Percentiles rank a stretch among this genome's conserved stretches.
Evolutionary conservation across 176 grass and related monocot species (phyloP).

Genomic region (Oryza longistaminata): DNA sequence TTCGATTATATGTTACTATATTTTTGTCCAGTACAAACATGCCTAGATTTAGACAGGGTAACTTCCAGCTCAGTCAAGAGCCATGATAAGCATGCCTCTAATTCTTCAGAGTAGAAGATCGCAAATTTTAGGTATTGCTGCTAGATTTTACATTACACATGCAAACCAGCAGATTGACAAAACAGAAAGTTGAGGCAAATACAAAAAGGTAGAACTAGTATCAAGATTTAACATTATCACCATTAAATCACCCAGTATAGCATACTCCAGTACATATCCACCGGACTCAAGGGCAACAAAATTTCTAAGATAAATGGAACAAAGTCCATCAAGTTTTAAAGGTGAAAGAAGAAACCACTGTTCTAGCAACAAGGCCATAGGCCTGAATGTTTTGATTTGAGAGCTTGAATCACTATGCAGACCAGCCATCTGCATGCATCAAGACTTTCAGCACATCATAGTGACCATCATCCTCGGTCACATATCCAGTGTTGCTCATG

Average conservation of each 20-base stretch:
- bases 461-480: slow-evolving; percentile 5
- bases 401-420: background rate
- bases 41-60: too few species aligned
- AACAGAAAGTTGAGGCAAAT: background rate
- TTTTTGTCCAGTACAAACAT: too few species aligned
- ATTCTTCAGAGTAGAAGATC: background rate
- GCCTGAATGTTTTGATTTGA: background rate
- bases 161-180: background rate
- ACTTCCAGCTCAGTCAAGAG: too few species aligned
- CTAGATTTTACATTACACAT: background rate
- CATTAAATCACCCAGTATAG: background rate
- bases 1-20: too few species aligned
- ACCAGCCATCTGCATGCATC: background rate
- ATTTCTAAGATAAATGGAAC: background rate
- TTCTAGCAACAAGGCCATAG: background rate
- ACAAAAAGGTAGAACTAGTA: too few species aligned
- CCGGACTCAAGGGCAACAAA: background rate
- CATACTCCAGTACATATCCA: background rate
- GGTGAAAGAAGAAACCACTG: background rate
- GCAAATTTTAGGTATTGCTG: background rate
- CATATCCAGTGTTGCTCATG: slow-evolving; percentile 33
- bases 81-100: background rate
- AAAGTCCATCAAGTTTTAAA: background rate
- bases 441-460: slow-evolving; percentile 53
- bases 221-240: background rate